phyloP scores from a whole-genome alignment of 2,329 filamentous ascomycete genomes.

The Pseudohalonectria lignicola region DNA sequence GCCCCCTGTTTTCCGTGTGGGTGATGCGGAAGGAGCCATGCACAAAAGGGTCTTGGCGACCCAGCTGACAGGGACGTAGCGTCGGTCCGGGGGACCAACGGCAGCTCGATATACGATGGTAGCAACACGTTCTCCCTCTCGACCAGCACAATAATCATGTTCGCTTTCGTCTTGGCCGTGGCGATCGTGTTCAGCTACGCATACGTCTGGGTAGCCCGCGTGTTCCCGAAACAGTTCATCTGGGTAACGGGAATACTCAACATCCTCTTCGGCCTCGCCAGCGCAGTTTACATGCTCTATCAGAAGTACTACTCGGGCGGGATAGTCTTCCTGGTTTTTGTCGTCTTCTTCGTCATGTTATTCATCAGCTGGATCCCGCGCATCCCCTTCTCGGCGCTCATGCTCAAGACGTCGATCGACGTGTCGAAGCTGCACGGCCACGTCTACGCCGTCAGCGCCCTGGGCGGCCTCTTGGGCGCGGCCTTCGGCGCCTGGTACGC shows the following conservation, averaged over 20 bases:
- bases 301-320: conserved; percentile 70
- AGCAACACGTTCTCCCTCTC: conserved; percentile 56
- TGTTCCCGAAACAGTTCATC: conserved; percentile 82
- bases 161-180: conserved; percentile 64
- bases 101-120: conserved; percentile 63
- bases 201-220: conserved; percentile 66
- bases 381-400: conserved; percentile 83
- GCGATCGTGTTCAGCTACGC: conserved; percentile 64
- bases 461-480: conserved; percentile 67
- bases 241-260: conserved; percentile 89
- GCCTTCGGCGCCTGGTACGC: conserved; percentile 78
- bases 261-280: conserved; percentile 72
- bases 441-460: conserved; percentile 73
- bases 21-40: no score
- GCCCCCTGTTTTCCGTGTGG: no score
- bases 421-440: conserved; percentile 77
- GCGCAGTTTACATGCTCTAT: conserved; percentile 75
- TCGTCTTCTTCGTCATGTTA: conserved; percentile 67
- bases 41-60: no score
- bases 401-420: conserved; percentile 79
- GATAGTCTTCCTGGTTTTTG: conserved; percentile 78
- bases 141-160: conserved; percentile 78
- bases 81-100: conserved; percentile 53
- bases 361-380: conserved; percentile 84
- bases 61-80: no score